Evolutionary conservation across 108 stramenopile genomes (phyloP).

Genomic region (Hondaea fermentalgiana): DNA sequence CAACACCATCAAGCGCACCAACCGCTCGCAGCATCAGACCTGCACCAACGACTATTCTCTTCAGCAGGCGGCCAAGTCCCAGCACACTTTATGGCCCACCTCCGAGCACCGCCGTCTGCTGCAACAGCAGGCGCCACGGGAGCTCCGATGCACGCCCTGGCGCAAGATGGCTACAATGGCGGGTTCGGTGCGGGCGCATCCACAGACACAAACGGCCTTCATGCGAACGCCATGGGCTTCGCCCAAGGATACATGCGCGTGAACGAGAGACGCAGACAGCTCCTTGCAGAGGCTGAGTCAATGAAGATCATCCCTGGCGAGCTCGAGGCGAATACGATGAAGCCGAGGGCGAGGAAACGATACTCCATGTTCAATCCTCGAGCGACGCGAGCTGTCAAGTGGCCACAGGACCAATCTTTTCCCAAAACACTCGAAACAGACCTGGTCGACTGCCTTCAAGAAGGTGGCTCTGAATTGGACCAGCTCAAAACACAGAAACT

Average conservation of each 20-base stretch:
- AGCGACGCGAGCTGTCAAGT: not conserved
- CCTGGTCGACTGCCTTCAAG: not conserved
- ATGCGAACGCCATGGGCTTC: no score
- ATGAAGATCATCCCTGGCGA: not conserved
- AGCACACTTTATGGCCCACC: no score
- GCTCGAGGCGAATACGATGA: not conserved
- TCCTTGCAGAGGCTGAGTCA: not conserved
- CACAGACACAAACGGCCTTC: no score
- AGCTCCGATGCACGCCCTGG: no score
- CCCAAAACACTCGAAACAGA: not conserved
- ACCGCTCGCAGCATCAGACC: no score
- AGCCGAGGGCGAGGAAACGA: not conserved
- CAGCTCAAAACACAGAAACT: not conserved
- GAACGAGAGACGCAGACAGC: not conserved
- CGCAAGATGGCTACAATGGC: no score
- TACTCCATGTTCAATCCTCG: not conserved
- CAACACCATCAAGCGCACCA: no score
- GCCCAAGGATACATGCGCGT: not conserved
- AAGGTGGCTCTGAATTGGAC: not conserved
- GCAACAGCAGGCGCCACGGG: no score
- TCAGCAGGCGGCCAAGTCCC: no score
- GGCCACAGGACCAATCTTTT: not conserved
- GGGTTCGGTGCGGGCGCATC: no score
- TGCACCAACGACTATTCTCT: no score
- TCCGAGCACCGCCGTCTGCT: no score